Evolutionary conservation across 805 yeast genomes (phyloP), one percentile per base, ranked within the genome.

Genomic region (Cyberlindnera nakhonratchasimensis): DNA sequence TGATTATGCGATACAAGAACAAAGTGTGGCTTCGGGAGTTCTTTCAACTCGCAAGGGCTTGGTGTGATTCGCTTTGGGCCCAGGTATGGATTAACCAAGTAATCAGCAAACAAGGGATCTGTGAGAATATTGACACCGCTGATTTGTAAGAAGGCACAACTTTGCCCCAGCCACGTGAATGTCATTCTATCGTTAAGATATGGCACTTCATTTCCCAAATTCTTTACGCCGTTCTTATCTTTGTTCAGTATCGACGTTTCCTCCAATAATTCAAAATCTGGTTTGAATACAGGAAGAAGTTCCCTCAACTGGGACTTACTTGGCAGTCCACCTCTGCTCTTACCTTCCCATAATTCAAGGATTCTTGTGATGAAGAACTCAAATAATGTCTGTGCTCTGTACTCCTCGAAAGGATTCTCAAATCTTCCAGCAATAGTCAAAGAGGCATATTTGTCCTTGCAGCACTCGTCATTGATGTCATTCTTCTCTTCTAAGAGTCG

Each of bases 131-230:
- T 84, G n/a, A 86, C 63, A 2, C 83, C 82, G 5, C 83, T 73
- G 2, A 88, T 61, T 54, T 86, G 88, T 4, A 89, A 67, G 40
- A 77, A 73, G 2, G 90, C 75, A 62, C 96, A 89, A 43, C 93
- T 83, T 60, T 91, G 98, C 4, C 98, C 98, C 31, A 91, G 62
- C 98, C 98, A 91, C 0, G 96, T 88, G 55, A 83, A 75, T 2
- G 84, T 70, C 52, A 86, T 47, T 51, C 83, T 71, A 21, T 75
- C 66, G 10, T 59, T 42, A 3, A 73, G 39, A 2, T 52, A 39
- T 0, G 80, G 76, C 2, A 67, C 44, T 8, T 21, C 60, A 13
- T 18, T 14, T 2, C 26, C 42, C 14, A 54, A 46, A 1, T 57
- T 41, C 12, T 28, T 16, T 18, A 41, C 26, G 3, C 36, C 39